Percentiles rank a stretch among this genome's conserved stretches.
phyloP scores from a whole-genome alignment of 192 early-diverging fungal genomes.

The Coemansia sp. region DNA sequence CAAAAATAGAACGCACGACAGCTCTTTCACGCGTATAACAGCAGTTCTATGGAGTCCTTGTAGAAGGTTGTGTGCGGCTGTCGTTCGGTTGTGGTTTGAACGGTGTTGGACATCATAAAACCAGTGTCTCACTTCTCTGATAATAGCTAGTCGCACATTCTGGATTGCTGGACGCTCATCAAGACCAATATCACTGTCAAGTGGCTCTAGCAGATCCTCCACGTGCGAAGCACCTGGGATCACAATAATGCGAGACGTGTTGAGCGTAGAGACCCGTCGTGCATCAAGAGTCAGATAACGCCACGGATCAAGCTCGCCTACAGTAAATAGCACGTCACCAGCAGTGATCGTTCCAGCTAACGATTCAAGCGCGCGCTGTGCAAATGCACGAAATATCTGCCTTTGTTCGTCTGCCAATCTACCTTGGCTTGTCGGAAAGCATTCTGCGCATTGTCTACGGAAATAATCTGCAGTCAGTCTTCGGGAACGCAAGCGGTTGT shows the following conservation, averaged over 20 bases:
- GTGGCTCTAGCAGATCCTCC: constrained; percentile 16
- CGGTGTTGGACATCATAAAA: not conserved
- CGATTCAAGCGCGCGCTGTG: constrained; percentile 6
- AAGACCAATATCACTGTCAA: not conserved
- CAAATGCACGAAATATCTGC: constrained; percentile 19
- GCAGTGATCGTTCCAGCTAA: not conserved
- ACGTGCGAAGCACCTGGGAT: constrained; percentile 27
- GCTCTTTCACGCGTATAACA: not conserved
- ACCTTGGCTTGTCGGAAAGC: constrained; percentile 11
- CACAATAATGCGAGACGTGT: not conserved
- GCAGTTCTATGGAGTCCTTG: not conserved
- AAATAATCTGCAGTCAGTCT: constrained; percentile 20
- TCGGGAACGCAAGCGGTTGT: constrained; percentile 26
- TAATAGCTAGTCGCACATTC: constrained; percentile 5
- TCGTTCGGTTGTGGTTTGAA: not conserved
- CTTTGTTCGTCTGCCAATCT: not conserved
- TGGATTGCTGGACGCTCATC: constrained; percentile 2
- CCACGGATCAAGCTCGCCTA: constrained; percentile 40
- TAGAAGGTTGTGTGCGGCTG: not conserved
- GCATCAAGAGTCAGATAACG: constrained; percentile 8
- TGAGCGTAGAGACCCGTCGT: not conserved
- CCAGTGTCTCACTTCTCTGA: constrained; percentile 10
- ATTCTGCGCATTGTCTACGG: constrained; percentile 16
- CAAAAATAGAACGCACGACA: not conserved
- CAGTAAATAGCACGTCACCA: constrained; percentile 17